phyloP scores from a whole-genome alignment of 257 asterid genomes.

The Perilla frutescens region DNA sequence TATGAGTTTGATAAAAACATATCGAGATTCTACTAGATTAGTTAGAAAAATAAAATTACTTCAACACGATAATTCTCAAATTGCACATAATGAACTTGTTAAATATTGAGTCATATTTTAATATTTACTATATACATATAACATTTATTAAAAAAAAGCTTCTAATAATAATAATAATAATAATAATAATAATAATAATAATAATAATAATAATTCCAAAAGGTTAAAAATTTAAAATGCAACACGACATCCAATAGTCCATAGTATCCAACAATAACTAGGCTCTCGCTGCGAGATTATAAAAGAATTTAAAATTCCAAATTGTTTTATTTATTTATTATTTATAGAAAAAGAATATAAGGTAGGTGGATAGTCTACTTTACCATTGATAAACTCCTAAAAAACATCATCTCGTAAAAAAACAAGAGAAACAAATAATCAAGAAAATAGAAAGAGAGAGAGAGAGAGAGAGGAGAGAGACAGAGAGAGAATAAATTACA shows the following conservation, averaged over 20 bases:
- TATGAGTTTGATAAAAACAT: not conserved
- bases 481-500: slow-evolving; percentile 5
- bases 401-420: slow-evolving; percentile 1
- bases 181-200: too few species aligned
- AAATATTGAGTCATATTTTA: too few species aligned
- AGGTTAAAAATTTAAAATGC: not conserved
- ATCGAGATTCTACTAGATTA: not conserved
- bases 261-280: not conserved
- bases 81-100: not conserved
- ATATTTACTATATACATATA: too few species aligned
- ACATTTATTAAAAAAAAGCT: too few species aligned
- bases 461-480: too few species aligned
- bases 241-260: not conserved
- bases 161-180: too few species aligned
- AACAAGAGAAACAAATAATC: not conserved
- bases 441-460: not conserved
- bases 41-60: not conserved
- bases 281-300: too few species aligned
- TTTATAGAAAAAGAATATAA: not conserved
- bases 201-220: too few species aligned
- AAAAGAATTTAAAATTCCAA: not conserved
- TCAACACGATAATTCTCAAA: not conserved
- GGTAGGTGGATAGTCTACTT: slow-evolving; percentile 25
- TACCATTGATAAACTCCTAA: slow-evolving; percentile 5
- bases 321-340: not conserved